phyloP scores from a whole-genome alignment of 768 basidiomycete genomes.

The Tricholoma sp. region DNA sequence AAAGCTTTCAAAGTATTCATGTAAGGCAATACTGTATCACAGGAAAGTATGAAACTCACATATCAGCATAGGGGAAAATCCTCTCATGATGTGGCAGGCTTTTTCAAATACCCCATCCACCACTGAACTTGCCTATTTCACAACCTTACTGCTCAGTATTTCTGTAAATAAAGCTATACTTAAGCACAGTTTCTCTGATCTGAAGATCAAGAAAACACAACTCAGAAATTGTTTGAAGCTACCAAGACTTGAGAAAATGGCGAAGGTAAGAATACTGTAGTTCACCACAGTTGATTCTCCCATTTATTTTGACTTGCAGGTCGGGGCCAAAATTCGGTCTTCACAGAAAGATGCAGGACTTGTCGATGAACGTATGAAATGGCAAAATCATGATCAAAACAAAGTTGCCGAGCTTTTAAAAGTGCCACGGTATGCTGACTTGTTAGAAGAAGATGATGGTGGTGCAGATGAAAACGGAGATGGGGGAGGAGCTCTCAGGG shows the following conservation, averaged over 20 bases:
- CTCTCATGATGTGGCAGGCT: conserved; percentile 15
- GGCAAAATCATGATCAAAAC: conserved; percentile 15
- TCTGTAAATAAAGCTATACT: conserved; percentile 20
- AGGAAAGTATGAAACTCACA: too few relatives aligned
- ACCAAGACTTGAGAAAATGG: conserved; percentile 21
- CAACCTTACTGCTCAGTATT: conserved; percentile 17
- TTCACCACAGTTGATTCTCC: neutral
- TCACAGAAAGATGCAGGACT: conserved; percentile 14
- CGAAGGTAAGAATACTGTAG: conserved; percentile 13
- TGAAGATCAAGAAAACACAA: conserved; percentile 23
- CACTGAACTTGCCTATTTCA: conserved; percentile 18
- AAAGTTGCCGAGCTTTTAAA: conserved; percentile 11
- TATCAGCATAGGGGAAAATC: conserved; percentile 2
- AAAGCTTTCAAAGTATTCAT: conserved; percentile 9
- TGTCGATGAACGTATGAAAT: conserved; percentile 6
- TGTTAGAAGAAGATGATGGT: neutral
- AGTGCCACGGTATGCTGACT: conserved; percentile 18
- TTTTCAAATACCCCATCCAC: neutral
- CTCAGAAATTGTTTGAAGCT: conserved; percentile 19
- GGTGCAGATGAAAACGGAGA: neutral
- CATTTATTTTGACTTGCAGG: conserved; percentile 5
- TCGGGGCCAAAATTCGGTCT: conserved; percentile 18
- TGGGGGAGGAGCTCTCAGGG: neutral
- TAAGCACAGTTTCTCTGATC: conserved; percentile 21
- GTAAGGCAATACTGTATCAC: conserved; percentile 4